phyloP scores from a whole-genome alignment of 129 eudicot genomes.

The Helianthus tuberosus region DNA sequence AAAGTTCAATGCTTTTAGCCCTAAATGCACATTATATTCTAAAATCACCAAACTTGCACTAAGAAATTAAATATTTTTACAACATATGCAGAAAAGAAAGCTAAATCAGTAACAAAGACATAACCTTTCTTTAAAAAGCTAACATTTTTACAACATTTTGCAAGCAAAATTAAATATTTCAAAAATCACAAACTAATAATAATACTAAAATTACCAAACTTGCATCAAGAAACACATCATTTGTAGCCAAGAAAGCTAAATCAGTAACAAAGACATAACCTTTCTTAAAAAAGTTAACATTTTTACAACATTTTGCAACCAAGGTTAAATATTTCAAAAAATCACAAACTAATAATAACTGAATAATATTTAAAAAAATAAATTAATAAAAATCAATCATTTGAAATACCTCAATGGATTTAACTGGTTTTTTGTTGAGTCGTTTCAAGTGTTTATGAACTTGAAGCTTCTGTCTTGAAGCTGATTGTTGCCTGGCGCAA shows the following conservation, averaged over 20 bases:
- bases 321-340: neutral
- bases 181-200: too few relatives aligned
- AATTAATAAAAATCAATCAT: neutral
- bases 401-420: conserved; percentile 69
- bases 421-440: conserved; percentile 76
- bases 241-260: conserved; percentile 24
- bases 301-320: conserved; percentile 21
- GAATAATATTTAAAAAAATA: too few relatives aligned
- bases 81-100: neutral
- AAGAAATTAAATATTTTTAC: too few relatives aligned
- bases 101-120: conserved; percentile 13
- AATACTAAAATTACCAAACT: too few relatives aligned
- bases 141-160: conserved; percentile 11
- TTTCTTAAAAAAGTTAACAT: neutral
- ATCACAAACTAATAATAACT: too few relatives aligned
- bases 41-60: too few relatives aligned
- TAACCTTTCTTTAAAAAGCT: neutral
- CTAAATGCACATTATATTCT: too few relatives aligned
- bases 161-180: neutral
- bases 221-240: too few relatives aligned
- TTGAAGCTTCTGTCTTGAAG: conserved; percentile 74
- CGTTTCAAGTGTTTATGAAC: conserved; percentile 87
- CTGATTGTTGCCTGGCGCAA: conserved; percentile 51
- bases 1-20: too few relatives aligned
- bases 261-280: conserved; percentile 2